Conservation (phyloP, 164 flowering plant species). For the Stephania japonica region DNA sequence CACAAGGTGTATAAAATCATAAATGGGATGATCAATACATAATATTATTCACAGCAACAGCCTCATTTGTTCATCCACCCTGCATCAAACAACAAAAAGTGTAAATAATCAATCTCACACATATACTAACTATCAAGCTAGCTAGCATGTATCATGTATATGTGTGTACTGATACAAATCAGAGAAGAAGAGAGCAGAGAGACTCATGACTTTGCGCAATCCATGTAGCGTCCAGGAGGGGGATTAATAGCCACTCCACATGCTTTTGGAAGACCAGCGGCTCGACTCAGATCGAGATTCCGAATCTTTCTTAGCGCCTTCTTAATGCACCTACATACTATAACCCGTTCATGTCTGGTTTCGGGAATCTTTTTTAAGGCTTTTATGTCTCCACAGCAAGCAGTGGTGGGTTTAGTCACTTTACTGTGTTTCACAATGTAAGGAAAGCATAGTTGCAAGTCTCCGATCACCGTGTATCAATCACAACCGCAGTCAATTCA, state of each 20-base stretch:
- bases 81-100: neutral
- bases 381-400: constrained; percentile 28
- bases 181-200: too few relatives aligned
- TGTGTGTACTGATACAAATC: neutral
- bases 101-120: neutral
- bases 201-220: constrained; percentile 4
- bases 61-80: neutral
- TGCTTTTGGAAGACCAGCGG: neutral
- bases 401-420: constrained; percentile 14
- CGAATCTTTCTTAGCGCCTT: neutral
- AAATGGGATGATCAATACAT: neutral
- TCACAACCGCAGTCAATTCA: constrained; percentile 4
- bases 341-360: constrained; percentile 12
- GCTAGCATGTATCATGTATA: neutral
- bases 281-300: neutral
- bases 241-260: constrained; percentile 1
- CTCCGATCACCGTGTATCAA: neutral
- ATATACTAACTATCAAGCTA: too few relatives aligned
- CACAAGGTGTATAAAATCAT: neutral
- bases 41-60: neutral
- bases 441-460: constrained; percentile 23
- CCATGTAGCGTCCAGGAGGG: constrained; percentile 3
- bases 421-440: constrained; percentile 12
- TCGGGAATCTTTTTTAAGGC: neutral
- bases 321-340: constrained; percentile 28